A percentile compares a stretch with the other conserved stretches of the same genome.
These are phyloP conservation scores for Cryphonectria carpinicola DNA, from an alignment of 2,329 filamentous ascomycete genomes.

Conservation along the genomic window DNA sequence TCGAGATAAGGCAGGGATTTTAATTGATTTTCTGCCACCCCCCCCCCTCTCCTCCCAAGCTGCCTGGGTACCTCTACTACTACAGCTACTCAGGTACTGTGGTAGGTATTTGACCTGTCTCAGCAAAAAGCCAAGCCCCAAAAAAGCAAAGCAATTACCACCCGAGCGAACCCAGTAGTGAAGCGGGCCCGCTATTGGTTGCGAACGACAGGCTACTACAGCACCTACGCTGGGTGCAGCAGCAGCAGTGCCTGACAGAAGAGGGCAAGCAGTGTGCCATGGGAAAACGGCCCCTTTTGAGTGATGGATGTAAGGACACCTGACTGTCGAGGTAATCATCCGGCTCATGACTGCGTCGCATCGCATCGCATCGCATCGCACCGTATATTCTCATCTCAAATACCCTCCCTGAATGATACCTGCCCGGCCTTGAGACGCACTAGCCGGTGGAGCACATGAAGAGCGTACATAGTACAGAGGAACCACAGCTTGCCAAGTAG, in stretches of 20 bases:
- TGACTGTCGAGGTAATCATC: neutral
- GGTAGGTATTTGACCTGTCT: conserved; percentile 12
- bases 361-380: neutral
- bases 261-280: neutral
- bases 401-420: neutral
- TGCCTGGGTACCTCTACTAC: neutral
- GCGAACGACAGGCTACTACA: neutral
- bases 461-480: too few relatives aligned
- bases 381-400: neutral
- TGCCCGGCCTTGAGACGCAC: neutral
- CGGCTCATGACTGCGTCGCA: neutral
- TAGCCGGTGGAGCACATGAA: neutral
- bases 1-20: conserved; percentile 21
- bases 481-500: too few relatives aligned
- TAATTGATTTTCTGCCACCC: conserved; percentile 25
- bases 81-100: conserved; percentile 8
- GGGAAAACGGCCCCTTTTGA: neutral
- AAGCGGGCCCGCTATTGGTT: neutral
- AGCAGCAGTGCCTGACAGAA: neutral
- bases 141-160: neutral
- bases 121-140: neutral
- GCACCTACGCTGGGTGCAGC: neutral
- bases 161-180: neutral
- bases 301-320: conserved; percentile 6
- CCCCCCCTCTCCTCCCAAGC: too few relatives aligned